Evolutionary conservation across 2,329 filamentous ascomycete species (phyloP), one percentile per base, ranked within the genome.

Genomic region (Pestalotiopsis sp.): DNA sequence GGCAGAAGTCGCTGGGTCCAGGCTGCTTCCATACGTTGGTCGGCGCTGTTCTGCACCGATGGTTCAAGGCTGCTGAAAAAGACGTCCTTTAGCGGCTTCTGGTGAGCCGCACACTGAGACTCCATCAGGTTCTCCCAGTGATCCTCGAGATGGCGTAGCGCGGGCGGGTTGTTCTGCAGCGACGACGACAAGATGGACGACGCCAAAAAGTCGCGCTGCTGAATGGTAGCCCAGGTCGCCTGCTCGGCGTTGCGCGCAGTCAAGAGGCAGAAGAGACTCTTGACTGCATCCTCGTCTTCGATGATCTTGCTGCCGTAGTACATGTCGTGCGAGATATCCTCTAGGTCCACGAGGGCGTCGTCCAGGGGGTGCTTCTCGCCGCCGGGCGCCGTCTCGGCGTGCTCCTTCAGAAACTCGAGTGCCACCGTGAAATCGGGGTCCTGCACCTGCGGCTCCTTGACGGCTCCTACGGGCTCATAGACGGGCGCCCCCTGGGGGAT

Each of bases 231-330:
- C 73, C 45, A 68, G 14, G 59, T 59, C 55, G 65, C 69, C 64
- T 73, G 71, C 11, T 73, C 70, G 1, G 72, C 68, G 20, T 76
- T 74, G 23, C 73, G 68, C n/a, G 73, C 71, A 36, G 78, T 79
- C 78, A 89, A 85, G 49, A 90, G 80, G 74, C 88, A 90, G 69
- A 91, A 79, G 2, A 92, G 82, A n/a, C 83, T 79, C 70, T 83
- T 83, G 65, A 90, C 72, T 1, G 85, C 85, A 2, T 84, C 83
- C 2, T 81, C 74, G 71, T 90, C 86, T 75, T 89, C 86, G 25
- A 85, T 83, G 68, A 92, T 85, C 76, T 90, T 87, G 20, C 90
- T 81, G 11, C 90, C 90, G 77, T 91, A 92, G 80, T 91, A 92
- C 71, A 92, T 88, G 77, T 92, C 90, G 77, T 92, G 90, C 0